Evolutionary conservation across 1,284 basidiomycete species (phyloP).

Genomic region (Puccinia novopanici): DNA sequence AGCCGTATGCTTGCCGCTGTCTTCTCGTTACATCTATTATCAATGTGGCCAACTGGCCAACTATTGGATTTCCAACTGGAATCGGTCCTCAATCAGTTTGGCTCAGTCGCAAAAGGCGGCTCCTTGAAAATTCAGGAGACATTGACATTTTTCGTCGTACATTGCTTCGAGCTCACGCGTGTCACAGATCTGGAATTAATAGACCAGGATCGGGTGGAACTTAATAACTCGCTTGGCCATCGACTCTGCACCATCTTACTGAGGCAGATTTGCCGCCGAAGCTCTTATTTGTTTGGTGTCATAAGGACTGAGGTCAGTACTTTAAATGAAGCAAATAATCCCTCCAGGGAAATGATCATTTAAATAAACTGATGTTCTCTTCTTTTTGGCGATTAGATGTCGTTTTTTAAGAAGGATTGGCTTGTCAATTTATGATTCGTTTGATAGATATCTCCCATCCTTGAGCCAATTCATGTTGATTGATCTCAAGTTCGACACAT

Average conservation of each 20-base stretch:
- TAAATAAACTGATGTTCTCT: conserved; percentile 11
- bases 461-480: conserved; percentile 37
- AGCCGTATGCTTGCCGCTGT: conserved; percentile 36
- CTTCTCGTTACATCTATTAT: conserved; percentile 11
- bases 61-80: conserved; percentile 15
- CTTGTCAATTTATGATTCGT: conserved; percentile 19
- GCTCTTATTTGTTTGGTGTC: conserved; percentile 40
- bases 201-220: conserved; percentile 24
- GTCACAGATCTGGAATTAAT: conserved; percentile 18
- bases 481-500: conserved; percentile 33
- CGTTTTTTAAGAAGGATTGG: conserved; percentile 32
- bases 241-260: conserved; percentile 43
- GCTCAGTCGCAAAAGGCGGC: conserved; percentile 11
- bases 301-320: conserved; percentile 44
- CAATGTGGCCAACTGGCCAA: not conserved
- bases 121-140: conserved; percentile 41
- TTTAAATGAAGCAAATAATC: not conserved
- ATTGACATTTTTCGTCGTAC: conserved; percentile 31
- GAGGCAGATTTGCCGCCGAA: conserved; percentile 45
- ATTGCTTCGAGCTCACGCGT: conserved; percentile 45
- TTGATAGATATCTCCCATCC: conserved; percentile 28
- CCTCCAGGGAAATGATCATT: not conserved
- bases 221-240: conserved; percentile 25
- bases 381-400: conserved; percentile 20
- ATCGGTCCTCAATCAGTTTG: conserved; percentile 33